These are phyloP conservation scores for Acer saccharum DNA, from an alignment of 345 rosid genomes.

Conservation along the genomic window DNA sequence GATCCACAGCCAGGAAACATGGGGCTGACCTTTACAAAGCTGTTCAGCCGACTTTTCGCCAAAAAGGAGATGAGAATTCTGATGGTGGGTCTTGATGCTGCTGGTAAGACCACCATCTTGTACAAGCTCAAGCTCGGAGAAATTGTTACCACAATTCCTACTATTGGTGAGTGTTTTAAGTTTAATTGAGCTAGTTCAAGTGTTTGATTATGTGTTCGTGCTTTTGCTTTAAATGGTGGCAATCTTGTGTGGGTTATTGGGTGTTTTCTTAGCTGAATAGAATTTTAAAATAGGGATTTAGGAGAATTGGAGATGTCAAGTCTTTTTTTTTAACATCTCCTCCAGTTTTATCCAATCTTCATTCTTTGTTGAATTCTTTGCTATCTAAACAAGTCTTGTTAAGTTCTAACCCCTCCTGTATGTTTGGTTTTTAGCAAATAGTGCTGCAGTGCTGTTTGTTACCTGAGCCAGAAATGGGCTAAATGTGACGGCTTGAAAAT, in stretches of 20 bases:
- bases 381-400: no score
- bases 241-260: background rate
- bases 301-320: no score
- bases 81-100: conserved; percentile 55
- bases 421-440: background rate
- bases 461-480: background rate
- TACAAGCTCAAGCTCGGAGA: conserved; percentile 74
- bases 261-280: background rate
- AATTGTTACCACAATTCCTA: conserved; percentile 64
- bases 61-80: conserved; percentile 50
- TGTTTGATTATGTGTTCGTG: conserved; percentile 3
- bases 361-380: no score
- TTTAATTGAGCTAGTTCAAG: background rate
- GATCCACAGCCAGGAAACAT: conserved; percentile 39
- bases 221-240: background rate
- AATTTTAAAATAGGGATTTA: background rate
- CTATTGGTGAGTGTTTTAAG: conserved; percentile 43
- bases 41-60: conserved; percentile 67
- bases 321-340: no score
- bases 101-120: conserved; percentile 74
- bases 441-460: background rate
- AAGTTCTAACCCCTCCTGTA: background rate
- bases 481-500: background rate
- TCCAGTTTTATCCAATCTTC: no score
- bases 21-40: conserved; percentile 75